Base-by-base conservation (phyloP, 2,329 filamentous ascomycete species). In the Ophiocordyceps polyrhachis-furcata region DNA sequence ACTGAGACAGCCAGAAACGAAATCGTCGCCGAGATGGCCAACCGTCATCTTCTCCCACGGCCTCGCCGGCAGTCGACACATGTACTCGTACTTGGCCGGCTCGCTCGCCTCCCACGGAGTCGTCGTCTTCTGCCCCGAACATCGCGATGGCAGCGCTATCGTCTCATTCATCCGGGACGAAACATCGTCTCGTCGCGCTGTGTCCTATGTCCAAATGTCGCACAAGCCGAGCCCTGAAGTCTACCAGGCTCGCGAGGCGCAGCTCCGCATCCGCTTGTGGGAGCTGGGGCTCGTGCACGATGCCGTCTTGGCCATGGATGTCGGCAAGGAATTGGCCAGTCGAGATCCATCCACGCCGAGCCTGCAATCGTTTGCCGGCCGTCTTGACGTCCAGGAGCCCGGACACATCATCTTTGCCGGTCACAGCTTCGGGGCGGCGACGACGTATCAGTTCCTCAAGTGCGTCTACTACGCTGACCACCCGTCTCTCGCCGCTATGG, bases 11-110 rank as follows among this genome's bases (percentile, higher is more conserved):
- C 55, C 75, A 47, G 54, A 64, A 12, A 62, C 66, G 25, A 11
- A 28, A 4, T 55, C 65, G 4, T 62, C 65, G 47, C 64, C 68
- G 46, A 67, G 76, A 63, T 91, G 83, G 81, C 85, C 86, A 0
- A 81, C 85, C 0, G 78, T 86, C 66, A 68, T 93, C 49, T 93
- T 93, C 62, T 91, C 84, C 1, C 86, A 93, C 56, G 86, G 86
- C 1, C 68, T 93, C 1, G 86, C 83, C 35, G 86, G 86, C 35
- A 80, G 76, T 48, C 73, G 83, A 51, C 91, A 91, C 54, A 77
- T 83, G 12, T 93, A 93, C 63, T 89, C 83, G n/a, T 81, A 88
- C 55, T 64, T 93, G 21, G 80, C 74, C 17, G 83, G 83, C 15
- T 84, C 83, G 0, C 64, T 93, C 25, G 83, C 86, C 5, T 86